Evolutionary conservation across 176 grass and related monocot species (phyloP), one percentile per base, ranked within the genome.

Genomic region (Secale cereale): DNA sequence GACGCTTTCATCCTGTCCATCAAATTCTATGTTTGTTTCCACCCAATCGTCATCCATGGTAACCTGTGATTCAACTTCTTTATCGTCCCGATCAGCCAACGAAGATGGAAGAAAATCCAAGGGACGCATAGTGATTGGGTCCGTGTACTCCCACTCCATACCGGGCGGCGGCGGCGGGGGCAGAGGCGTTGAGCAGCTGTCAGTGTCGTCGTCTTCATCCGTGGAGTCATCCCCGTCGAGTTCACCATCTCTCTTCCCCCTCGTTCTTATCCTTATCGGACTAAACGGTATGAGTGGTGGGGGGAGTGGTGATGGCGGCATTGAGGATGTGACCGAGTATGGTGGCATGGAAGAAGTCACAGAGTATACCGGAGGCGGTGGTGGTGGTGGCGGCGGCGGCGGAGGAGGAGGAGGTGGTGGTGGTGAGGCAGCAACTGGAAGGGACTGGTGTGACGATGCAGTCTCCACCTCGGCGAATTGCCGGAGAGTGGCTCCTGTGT

Each of bases 401-500:
- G 52, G 77, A 1, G 76, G 63, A 0, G 80, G 89, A 0, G 71
- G 87, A 0, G 75, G 89, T 10, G 48, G 77, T 4, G 87, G 81
- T 5, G 92, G 89, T 0, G 88, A 86, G 5, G 88, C 83, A 16
- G 75, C 88, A 0, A 63, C 64, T 0, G 20, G n/a, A 60, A 80
- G 67, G 23, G 74, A 68, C 52, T 88, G 81, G 29, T 71, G 72
- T 20, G 86, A 80, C 60, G 82, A 30, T 74, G 89, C 90, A 48
- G 79, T 86, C 84, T 99, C 97, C 56, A 92, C 76, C 56, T 99
- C 97, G 16, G 85, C 81, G 28, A 99, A 92, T 61, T 99, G 92
- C 8, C 91, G 86, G 46, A 99, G 94, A 54, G 94, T 95, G 65
- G 88, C 88, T 52, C 97, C 97, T 15, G 94, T 99, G 85, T 99